These are phyloP conservation scores for Xylaria sp. DNA, from an alignment of 2,329 filamentous ascomycete genomes.

Conservation along the genomic window DNA sequence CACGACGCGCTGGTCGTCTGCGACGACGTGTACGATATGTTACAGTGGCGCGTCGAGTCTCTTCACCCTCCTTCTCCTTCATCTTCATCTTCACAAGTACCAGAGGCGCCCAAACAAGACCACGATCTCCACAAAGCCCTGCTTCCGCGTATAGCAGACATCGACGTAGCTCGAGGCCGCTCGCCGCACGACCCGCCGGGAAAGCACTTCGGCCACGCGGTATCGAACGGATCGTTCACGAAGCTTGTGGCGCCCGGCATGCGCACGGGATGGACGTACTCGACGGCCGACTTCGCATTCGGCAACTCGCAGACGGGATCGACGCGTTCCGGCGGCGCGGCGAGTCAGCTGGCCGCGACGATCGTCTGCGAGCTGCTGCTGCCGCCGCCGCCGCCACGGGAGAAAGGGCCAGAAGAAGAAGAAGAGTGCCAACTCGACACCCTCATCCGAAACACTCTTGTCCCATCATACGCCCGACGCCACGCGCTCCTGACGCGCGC, in stretches of 20 bases:
- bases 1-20: conserved; percentile 84
- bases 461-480: conserved; percentile 59
- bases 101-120: too few species aligned
- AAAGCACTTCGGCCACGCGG: conserved; percentile 75
- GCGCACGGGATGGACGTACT: conserved; percentile 77
- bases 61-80: neutral
- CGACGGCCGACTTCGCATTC: conserved; percentile 59
- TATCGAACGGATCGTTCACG: conserved; percentile 90
- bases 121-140: conserved; percentile 55
- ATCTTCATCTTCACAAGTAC: conserved; percentile 26
- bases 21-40: conserved; percentile 94
- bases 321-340: conserved; percentile 66
- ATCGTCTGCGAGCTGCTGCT: conserved; percentile 58
- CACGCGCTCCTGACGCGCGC: conserved; percentile 65
- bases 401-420: too few species aligned
- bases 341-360: conserved; percentile 64
- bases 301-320: conserved; percentile 65
- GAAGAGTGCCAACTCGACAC: conserved; percentile 50
- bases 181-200: conserved; percentile 47
- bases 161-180: conserved; percentile 75
- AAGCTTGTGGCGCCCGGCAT: conserved; percentile 86
- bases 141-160: conserved; percentile 80
- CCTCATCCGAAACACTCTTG: conserved; percentile 56
- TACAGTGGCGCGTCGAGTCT: conserved; percentile 76
- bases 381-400: too few species aligned